Percentiles rank a stretch among this genome's conserved stretches.
phyloP scores from a whole-genome alignment of 352 stramenopile species.

The Phytopythium kandeliae region DNA sequence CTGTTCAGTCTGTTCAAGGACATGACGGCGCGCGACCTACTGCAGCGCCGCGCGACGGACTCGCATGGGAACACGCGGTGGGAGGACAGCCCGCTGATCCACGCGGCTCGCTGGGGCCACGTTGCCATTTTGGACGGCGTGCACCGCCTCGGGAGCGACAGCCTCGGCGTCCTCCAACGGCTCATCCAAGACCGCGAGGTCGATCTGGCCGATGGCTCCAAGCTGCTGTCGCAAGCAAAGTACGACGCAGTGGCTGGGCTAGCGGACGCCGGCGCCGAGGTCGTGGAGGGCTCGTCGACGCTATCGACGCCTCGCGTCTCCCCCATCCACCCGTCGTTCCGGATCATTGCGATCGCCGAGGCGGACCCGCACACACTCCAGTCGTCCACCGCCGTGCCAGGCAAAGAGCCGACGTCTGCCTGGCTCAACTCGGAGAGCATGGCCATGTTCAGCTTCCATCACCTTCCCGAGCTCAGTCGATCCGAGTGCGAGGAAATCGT shows the following conservation, averaged over 20 bases:
- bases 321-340: slow-evolving; percentile 86
- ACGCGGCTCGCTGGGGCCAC: slow-evolving; percentile 80
- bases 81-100: slow-evolving; percentile 90
- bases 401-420: slow-evolving; percentile 38
- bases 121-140: slow-evolving; percentile 91
- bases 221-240: slow-evolving; percentile 58
- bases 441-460: slow-evolving; percentile 74
- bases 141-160: slow-evolving; percentile 89
- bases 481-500: slow-evolving; percentile 50
- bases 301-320: slow-evolving; percentile 24
- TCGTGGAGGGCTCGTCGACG: slow-evolving; percentile 10
- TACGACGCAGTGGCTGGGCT: slow-evolving; percentile 42
- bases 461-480: slow-evolving; percentile 31
- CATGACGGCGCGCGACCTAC: slow-evolving; percentile 90
- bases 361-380: slow-evolving; percentile 34
- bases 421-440: slow-evolving; percentile 80
- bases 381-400: slow-evolving; percentile 15
- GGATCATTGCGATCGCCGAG: slow-evolving; percentile 83
- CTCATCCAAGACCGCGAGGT: slow-evolving; percentile 88
- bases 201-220: slow-evolving; percentile 85
- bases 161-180: slow-evolving; percentile 81
- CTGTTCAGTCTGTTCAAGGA: slow-evolving; percentile 93
- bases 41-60: slow-evolving; percentile 88
- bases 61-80: slow-evolving; percentile 86
- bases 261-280: slow-evolving; percentile 7